These are phyloP conservation scores for Aspergillus uvarum DNA, from an alignment of 2,329 filamentous ascomycete species.

Conservation along the genomic window DNA sequence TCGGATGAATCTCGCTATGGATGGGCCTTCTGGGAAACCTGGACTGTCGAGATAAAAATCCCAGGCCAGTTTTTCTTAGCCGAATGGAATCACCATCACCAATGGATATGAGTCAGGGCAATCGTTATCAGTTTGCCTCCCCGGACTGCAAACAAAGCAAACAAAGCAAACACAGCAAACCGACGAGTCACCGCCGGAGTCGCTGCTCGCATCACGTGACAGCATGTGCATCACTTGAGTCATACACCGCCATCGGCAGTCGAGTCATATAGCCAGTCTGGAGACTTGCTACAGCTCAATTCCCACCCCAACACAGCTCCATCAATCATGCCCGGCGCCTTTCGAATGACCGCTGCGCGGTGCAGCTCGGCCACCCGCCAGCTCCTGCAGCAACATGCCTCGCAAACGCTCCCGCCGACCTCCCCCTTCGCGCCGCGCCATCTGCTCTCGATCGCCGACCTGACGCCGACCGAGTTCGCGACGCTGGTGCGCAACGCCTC, in stretches of 20 bases:
- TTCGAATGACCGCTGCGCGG: constrained; percentile 29
- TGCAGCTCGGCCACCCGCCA: constrained; percentile 14
- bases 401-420: constrained; percentile 42
- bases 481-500: constrained; percentile 80
- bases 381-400: constrained; percentile 36
- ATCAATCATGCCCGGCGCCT: constrained; percentile 28
- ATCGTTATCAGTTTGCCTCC: neutral
- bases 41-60: neutral
- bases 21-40: neutral
- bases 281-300: neutral
- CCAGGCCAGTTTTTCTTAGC: neutral
- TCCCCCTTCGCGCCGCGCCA: constrained; percentile 71
- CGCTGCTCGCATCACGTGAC: neutral
- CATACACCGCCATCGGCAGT: neutral
- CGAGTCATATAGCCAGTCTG: neutral
- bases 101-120: neutral
- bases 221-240: neutral
- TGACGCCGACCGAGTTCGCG: constrained; percentile 75
- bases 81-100: neutral
- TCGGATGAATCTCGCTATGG: no score
- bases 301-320: neutral
- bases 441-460: constrained; percentile 85
- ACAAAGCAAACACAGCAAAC: neutral
- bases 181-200: neutral
- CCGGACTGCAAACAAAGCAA: neutral